phyloP scores from a whole-genome alignment of 2,329 filamentous ascomycete species.

The Clarireedia homoeocarpa region DNA sequence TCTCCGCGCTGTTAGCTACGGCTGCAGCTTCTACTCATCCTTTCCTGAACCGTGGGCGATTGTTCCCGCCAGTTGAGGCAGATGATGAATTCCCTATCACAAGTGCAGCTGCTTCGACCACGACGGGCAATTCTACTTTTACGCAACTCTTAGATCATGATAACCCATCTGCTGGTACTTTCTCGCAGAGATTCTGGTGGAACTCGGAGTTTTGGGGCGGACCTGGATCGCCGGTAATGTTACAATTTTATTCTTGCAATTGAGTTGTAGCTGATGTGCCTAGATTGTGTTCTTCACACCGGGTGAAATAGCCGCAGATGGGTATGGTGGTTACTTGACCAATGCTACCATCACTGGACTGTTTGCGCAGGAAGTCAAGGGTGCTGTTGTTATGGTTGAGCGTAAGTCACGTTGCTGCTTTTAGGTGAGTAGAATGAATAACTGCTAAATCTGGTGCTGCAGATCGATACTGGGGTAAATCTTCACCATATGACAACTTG shows the following conservation, averaged over 20 bases:
- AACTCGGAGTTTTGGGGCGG: slow-evolving; percentile 44
- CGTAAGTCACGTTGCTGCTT: slow-evolving; percentile 30
- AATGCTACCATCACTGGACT: slow-evolving; percentile 42
- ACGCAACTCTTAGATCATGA: slow-evolving; percentile 50
- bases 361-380: slow-evolving; percentile 44
- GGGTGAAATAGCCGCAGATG: slow-evolving; percentile 41
- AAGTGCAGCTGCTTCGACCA: slow-evolving; percentile 8
- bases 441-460: not conserved
- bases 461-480: slow-evolving; percentile 52
- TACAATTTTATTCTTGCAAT: not conserved
- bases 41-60: slow-evolving; percentile 16
- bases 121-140: slow-evolving; percentile 23
- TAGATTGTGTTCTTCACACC: slow-evolving; percentile 44
- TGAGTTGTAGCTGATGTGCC: not conserved
- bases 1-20: not conserved
- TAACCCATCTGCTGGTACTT: slow-evolving; percentile 46
- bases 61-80: slow-evolving; percentile 20
- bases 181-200: slow-evolving; percentile 47
- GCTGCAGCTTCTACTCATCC: slow-evolving; percentile 14
- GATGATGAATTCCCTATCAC: slow-evolving; percentile 13
- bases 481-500: slow-evolving; percentile 42
- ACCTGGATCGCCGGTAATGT: slow-evolving; percentile 42
- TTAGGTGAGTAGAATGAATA: not conserved
- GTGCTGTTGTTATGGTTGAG: slow-evolving; percentile 47
- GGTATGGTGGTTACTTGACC: slow-evolving; percentile 42